Conservation (phyloP, 2,329 filamentous ascomycete genomes). For the Helicocarpus griseus region DNA sequence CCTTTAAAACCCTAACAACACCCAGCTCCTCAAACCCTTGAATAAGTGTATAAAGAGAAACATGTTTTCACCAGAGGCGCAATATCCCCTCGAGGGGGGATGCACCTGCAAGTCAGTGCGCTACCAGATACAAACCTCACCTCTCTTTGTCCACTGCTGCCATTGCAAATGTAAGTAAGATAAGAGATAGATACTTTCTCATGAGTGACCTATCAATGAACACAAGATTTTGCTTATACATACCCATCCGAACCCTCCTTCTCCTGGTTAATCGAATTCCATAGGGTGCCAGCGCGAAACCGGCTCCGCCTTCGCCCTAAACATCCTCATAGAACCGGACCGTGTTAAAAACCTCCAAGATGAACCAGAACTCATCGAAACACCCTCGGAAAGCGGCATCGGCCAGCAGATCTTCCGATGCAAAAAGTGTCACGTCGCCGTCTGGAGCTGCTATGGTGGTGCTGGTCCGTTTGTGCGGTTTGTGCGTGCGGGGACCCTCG, state of each 20-base stretch:
- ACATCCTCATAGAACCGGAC: constrained; percentile 35
- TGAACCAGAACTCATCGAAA: constrained; percentile 17
- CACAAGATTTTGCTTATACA: too few relatives aligned
- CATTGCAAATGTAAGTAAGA: constrained; percentile 30
- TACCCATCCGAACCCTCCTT: neutral
- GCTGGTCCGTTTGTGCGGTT: constrained; percentile 25
- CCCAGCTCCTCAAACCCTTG: too few relatives aligned
- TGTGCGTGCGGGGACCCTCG: constrained; percentile 39
- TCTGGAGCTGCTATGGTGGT: constrained; percentile 37
- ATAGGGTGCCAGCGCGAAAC: constrained; percentile 37
- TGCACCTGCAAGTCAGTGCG: constrained; percentile 21
- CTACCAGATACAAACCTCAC: constrained; percentile 18
- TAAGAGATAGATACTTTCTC: neutral
- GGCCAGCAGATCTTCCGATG: constrained; percentile 36
- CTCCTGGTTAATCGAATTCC: neutral
- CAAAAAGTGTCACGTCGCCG: constrained; percentile 30
- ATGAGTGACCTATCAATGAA: neutral
- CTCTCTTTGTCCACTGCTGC: constrained; percentile 39
- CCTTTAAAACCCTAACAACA: too few relatives aligned
- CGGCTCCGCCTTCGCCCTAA: constrained; percentile 31
- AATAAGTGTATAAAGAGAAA: neutral
- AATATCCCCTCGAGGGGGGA: constrained; percentile 19
- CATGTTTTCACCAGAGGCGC: constrained; percentile 4
- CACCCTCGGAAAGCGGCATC: constrained; percentile 34
- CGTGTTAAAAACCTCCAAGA: constrained; percentile 22